A percentile compares a stretch with the other conserved stretches of the same genome.
Conservation (phyloP, 106 monocot species). For the Agapanthus africanus region DNA sequence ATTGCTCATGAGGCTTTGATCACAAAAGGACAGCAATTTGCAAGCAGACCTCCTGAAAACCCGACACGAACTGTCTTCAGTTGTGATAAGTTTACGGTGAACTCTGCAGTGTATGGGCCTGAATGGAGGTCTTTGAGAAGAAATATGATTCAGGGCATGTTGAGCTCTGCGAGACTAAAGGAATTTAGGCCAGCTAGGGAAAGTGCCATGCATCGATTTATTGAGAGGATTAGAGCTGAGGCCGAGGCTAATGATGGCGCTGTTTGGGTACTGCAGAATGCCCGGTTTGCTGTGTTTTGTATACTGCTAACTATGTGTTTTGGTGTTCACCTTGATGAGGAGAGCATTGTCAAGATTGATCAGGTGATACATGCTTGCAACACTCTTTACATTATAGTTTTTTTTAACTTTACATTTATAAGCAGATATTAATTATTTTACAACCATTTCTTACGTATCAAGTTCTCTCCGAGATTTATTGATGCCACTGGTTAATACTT, state of each 20-base stretch:
- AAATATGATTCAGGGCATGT: conserved; percentile 88
- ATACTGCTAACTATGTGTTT: too few relatives aligned
- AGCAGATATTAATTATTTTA: too few relatives aligned
- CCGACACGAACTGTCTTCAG: conserved; percentile 58
- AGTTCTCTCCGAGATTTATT: too few relatives aligned
- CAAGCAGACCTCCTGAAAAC: conserved; percentile 63
- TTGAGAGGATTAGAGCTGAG: conserved; percentile 41
- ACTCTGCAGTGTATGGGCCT: conserved; percentile 66
- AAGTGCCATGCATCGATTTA: conserved; percentile 62
- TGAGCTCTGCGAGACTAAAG: conserved; percentile 42
- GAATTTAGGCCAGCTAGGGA: conserved; percentile 38
- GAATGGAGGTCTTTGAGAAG: conserved; percentile 77
- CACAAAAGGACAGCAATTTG: conserved; percentile 47
- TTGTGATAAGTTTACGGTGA: conserved; percentile 77
- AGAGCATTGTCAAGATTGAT: conserved; percentile 37
- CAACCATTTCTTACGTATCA: too few relatives aligned
- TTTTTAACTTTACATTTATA: too few relatives aligned
- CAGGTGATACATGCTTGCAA: conserved; percentile 9
- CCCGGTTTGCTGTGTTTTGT: too few relatives aligned
- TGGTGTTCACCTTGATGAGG: too few relatives aligned
- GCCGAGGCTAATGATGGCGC: too few relatives aligned
- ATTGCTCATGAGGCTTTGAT: conserved; percentile 70
- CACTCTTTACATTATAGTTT: too few relatives aligned
- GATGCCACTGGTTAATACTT: too few relatives aligned
- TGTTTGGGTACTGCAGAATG: too few relatives aligned